A percentile compares a stretch with the other conserved stretches of the same genome.
phyloP scores from a whole-genome alignment of 1,139 yeast species.

The Taiozyma onychis region DNA sequence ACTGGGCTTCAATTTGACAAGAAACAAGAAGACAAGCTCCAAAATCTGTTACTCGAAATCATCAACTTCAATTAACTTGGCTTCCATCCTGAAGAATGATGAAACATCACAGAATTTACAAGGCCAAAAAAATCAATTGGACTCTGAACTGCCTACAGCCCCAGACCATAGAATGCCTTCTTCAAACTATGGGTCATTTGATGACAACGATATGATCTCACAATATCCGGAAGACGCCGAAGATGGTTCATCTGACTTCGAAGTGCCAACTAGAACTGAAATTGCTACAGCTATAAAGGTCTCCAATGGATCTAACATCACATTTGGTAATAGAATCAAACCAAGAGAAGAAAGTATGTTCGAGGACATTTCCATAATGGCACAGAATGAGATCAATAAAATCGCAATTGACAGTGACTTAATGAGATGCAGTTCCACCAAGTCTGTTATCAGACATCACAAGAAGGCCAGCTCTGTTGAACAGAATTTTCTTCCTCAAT shows the following conservation, averaged over 20 bases:
- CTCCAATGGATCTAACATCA: conserved; percentile 22
- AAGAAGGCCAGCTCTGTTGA: conserved; percentile 14
- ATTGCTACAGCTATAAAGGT: conserved; percentile 34
- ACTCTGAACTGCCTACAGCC: conserved; percentile 3
- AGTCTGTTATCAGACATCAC: conserved; percentile 19
- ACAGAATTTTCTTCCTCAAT: conserved; percentile 7
- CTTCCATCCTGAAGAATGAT: conserved; percentile 31
- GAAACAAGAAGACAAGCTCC: conserved; percentile 14
- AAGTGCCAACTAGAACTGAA: conserved; percentile 29
- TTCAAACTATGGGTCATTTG: conserved; percentile 19
- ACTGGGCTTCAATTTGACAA: conserved; percentile 36
- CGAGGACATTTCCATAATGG: conserved; percentile 12
- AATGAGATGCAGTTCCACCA: conserved; percentile 13
- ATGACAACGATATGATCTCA: conserved; percentile 4
- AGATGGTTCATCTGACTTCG: conserved; percentile 22
- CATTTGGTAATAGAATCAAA: conserved; percentile 14
- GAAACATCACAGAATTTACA: not conserved
- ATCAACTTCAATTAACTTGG: conserved; percentile 32
- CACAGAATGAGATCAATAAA: not conserved
- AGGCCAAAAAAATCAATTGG: not conserved
- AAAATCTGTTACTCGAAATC: conserved; percentile 23
- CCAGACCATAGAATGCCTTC: conserved; percentile 16
- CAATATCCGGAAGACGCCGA: conserved; percentile 5
- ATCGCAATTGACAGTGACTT: conserved; percentile 3
- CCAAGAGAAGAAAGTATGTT: conserved; percentile 20